phyloP scores from a whole-genome alignment of 805 yeast species.

The Candida nemodendra region DNA sequence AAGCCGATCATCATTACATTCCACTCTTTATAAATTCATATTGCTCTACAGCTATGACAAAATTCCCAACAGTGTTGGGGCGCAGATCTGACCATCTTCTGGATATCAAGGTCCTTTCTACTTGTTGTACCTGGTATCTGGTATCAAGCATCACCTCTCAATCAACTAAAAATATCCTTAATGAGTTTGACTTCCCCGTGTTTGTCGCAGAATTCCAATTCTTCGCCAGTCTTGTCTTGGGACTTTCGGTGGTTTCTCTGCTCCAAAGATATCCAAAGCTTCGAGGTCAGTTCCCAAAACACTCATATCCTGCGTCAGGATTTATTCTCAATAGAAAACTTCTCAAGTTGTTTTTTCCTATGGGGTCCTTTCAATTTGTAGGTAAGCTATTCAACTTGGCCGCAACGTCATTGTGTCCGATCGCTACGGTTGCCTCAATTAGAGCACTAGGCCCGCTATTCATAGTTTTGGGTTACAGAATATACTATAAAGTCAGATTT shows the following conservation, averaged over 20 bases:
- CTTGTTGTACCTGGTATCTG: constrained; percentile 60
- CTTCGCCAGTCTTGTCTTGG: constrained; percentile 42
- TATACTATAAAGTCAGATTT: constrained; percentile 48
- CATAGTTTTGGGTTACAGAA: constrained; percentile 54
- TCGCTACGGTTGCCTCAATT: constrained; percentile 70
- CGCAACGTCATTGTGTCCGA: constrained; percentile 64
- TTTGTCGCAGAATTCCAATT: constrained; percentile 67
- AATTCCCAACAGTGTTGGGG: too few relatives aligned
- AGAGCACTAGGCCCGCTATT: constrained; percentile 65
- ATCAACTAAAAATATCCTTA: constrained; percentile 54
- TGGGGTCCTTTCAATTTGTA: constrained; percentile 63
- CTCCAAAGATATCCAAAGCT: constrained; percentile 11
- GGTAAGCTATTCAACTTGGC: constrained; percentile 63
- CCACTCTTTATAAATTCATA: too few relatives aligned
- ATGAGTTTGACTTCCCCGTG: constrained; percentile 57
- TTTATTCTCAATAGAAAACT: constrained; percentile 36
- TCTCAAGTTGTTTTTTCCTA: constrained; percentile 52
- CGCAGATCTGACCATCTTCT: constrained; percentile 8
- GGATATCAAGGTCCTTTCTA: constrained; percentile 36
- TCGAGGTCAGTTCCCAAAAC: constrained; percentile 45
- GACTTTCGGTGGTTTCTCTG: constrained; percentile 13
- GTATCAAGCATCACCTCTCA: constrained; percentile 66
- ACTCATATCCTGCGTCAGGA: constrained; percentile 47
- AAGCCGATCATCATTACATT: too few relatives aligned
- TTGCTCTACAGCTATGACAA: too few relatives aligned